Percentiles rank a stretch among this genome's conserved stretches.
Conservation (phyloP, 306 rosid genomes). For the Argentina anserina region DNA sequence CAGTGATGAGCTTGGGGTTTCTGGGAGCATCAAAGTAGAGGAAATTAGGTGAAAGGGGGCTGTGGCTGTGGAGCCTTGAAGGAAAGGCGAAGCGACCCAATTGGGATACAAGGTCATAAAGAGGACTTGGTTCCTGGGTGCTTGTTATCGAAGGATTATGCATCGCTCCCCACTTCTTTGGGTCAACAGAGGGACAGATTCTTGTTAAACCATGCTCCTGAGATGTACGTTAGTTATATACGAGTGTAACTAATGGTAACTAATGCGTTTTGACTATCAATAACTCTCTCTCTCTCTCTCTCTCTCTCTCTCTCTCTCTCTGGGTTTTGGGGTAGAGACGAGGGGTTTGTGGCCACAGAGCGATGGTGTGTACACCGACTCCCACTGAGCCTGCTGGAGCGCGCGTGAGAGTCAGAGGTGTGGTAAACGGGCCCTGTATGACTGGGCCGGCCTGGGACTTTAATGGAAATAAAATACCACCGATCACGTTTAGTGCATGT, state of each 20-base stretch:
- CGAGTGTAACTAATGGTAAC: no score
- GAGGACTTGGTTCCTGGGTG: constrained; percentile 40
- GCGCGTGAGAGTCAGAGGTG: background rate
- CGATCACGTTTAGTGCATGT: background rate
- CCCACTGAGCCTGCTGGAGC: no score
- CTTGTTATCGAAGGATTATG: constrained; percentile 39
- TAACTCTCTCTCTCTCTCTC: no score
- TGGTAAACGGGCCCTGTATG: no score
- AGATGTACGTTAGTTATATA: no score
- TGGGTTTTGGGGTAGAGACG: background rate
- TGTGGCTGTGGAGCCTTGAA: constrained; percentile 31
- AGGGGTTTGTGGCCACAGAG: constrained; percentile 30
- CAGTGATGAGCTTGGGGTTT: constrained; percentile 30
- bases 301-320: no score
- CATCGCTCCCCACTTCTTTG: constrained; percentile 32
- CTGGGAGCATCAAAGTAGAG: constrained; percentile 33
- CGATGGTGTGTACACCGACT: background rate
- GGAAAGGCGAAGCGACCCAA: constrained; percentile 45
- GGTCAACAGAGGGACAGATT: background rate
- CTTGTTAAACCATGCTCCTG: constrained; percentile 18
- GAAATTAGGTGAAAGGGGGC: constrained; percentile 44
- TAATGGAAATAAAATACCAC: no score
- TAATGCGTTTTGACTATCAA: constrained; percentile 13
- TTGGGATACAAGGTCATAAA: constrained; percentile 53
- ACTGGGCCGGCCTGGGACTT: no score